Base-by-base conservation (phyloP, 2,329 filamentous ascomycete species). In the Colletotrichum scovillei region DNA sequence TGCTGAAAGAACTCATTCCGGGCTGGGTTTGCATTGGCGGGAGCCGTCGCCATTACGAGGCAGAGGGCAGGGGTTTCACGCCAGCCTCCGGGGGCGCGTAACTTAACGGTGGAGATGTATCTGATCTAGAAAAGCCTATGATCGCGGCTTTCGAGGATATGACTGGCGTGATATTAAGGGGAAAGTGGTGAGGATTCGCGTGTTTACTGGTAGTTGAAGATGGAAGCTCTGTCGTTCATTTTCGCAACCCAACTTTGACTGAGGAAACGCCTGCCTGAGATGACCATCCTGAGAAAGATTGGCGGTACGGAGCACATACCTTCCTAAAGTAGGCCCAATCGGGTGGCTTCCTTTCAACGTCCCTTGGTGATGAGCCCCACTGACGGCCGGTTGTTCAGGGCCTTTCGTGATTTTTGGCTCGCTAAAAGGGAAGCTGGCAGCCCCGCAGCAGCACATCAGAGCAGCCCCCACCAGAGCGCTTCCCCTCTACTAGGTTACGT, bases 1-100 rank as follows among this genome's bases (percentile, higher is more conserved):
- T 82, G 79, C 62, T 82, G 79, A 68, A 85, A 85, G 74, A 84
- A 79, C 30, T 80, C 79, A 69, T 82, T 82, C 58, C 83, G 79
- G 42, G 70, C 74, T 8, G 62, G 73, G 49, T 63, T 73, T 11
- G 69, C 19, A 38, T 19, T 69, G 35, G 57, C 42, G 38, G 66
- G 53, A 49, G 8, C 38, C 46, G 73, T 69, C 24, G 74, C 57
- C 74, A 75, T 75, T 53, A 35, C 53, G 72, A 53, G 57, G 38
- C 35, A 42, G 24, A 49, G 30, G 53, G 24, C 12, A 19, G 5
- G 26, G 4, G 16, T 14, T 28, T 60, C 53, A 57, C 64, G 38
- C 30, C 70, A 46, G 53, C 46, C 53, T 24, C 30, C 6, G 35
- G n/a, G n/a, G n/a, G 14, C 32, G 14, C 22, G 30, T n/a, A 11